Base-by-base conservation (phyloP, 495 filamentous ascomycete species). In the Podospora bellae-mahoneyi region DNA sequence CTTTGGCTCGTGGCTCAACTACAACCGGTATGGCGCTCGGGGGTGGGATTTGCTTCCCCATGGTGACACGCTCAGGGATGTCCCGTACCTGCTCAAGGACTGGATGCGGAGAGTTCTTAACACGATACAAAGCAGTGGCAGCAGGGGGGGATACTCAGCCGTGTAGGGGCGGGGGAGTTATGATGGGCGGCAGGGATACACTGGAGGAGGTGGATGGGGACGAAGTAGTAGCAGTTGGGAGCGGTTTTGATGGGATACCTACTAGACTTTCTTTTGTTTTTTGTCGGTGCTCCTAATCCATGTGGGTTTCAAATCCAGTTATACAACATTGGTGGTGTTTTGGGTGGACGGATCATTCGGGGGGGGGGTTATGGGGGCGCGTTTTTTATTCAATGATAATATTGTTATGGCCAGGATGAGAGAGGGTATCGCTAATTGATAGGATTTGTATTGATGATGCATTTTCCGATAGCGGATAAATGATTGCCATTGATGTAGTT, bases 1-100 rank as follows among this genome's bases (percentile, higher is more conserved):
- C 78, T 98, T 98, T 74, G 93, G 93, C 74, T 96, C 93, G 26
- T 99, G 95, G 95, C 89, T 98, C 71, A 98, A 98, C 82, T 98
- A 98, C 84, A 97, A 92, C 83, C 92, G 93, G 66, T 96, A 96
- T 77, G 94, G 93, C 28, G 93, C 93, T 57, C 85, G 95, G 23
- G 95, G 95, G 65, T 97, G 93, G 95, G 95, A 98, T 71, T 85
- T 98, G 15, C 85, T 98, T 13, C 95, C 95, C 0, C 96, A 98
- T 77, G 88, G 91, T 65, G 95, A 99, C 77, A 91, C 92, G 15
- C 89, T 99, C 73, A 87, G 94, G 64, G 95, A 99, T 69, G 73
- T 97, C 3, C 96, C 95, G 7, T 99, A 98, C 75, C 82, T 99
- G 55, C 79, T 97, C 65, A 91, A 92, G 79, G 95, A 99, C 78